Evolutionary conservation across 139 green algal genomes (phyloP), one percentile per base, ranked within the genome.

Genomic region (Chlamydomonas asymmetrica): DNA sequence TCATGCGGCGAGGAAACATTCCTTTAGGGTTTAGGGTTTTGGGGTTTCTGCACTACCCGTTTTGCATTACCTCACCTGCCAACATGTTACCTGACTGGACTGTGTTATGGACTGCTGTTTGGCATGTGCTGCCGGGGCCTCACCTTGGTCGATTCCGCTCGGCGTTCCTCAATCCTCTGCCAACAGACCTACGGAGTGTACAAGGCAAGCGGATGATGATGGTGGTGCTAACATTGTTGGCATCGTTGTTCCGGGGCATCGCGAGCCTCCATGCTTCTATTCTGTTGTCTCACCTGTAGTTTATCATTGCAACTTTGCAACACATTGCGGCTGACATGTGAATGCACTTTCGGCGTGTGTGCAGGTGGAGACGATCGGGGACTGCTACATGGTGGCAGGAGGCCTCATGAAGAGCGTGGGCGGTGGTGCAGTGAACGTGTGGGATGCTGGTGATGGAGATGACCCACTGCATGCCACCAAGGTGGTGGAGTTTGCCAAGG

Each of bases 301-400:
- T 27, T 62, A 27, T 62, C 52, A 62, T 9, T 22, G 6, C 52
- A 29, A 16, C 29, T 23, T 62, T 23, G 16, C 29, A 9, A 27
- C 52, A 62, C 32, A 62, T 62, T 62, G 9, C 23, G 5, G 31
- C 31, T 20, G 40, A 34, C 31, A 65, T 43, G 10, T 2, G 59
- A 5, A 7, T 13, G 31, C 9, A 13, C 59, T 39, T 3, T 5
- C 5, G 4, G 35, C 10, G 10, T 13, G 25, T 56, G 48, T 25
- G 4, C 64, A 71, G 64, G 64, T 71, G 40, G 64, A 71, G 64
- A 71, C 64, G 41, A 71, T 71, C 31, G 64, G 64, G 1, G 64
- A 71, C 40, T 71, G 64, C 64, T 71, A 71, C 41, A 60, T 71
- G 40, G 64, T 71, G 40, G 64, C 64, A 9, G 63, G 63, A 7